Base-by-base conservation (phyloP, 441 rosid species). In the Codiaeum variegatum region DNA sequence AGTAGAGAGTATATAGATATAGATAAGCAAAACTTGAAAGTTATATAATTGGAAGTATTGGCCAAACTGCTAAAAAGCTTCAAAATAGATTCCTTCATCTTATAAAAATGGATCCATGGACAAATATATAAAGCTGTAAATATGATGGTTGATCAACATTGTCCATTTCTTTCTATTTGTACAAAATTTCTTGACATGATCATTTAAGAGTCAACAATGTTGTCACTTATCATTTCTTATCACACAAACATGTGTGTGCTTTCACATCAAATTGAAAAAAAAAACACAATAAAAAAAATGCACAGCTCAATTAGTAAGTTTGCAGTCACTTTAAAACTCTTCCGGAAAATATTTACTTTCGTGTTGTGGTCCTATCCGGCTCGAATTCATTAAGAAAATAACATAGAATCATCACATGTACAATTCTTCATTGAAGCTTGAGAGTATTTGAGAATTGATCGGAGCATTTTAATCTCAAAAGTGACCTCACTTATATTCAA, bases 401-500 rank as follows among this genome's bases (percentile, higher is more conserved):
- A n/a, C n/a, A n/a, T n/a, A n/a, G n/a, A n/a, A n/a, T n/a, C n/a
- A n/a, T 36, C 38, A 5, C 38, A 36, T 36, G 38, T 36, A 9
- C 38, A 36, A 36, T 36, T 36, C 38, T 36, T 36, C 38, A 36
- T 31, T 31, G 61, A 51, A 40, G 31, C 5, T 46, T 26, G 21
- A 16, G 29, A 7, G 13, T 40, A 56, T 3, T 15, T 29, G 13
- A 38, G 21, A 62, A 5, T 47, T 47, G 40, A 32, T 6, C n/a
- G 66, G 44, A 70, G 58, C 59, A 54, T 72, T 67, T 67, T 62
- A 65, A 55, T 66, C 49, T 72, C 69, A 83, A 82, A 49, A 77
- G 83, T 77, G 85, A 84, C 88, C 13, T 77, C 78, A 84, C 87
- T 67, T 44, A 23, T 46, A 47, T 54, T 73, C 56, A 51, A 66